A percentile compares a stretch with the other conserved stretches of the same genome.
Evolutionary conservation across 257 asterid species (phyloP).

Genomic region (Verbascum thapsus): DNA sequence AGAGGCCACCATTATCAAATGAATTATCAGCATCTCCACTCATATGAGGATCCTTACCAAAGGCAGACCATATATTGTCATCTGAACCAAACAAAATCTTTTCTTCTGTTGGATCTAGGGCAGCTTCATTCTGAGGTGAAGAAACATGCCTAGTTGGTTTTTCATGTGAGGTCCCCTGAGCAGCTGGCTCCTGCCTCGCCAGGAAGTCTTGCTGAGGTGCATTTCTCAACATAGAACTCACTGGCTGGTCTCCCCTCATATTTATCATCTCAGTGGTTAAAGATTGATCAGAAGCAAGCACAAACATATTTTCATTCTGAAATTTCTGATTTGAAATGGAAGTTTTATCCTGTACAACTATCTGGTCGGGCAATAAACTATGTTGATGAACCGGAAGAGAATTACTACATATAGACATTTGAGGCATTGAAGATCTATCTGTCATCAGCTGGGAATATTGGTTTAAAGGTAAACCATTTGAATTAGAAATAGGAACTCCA

Average conservation of each 20-base stretch:
- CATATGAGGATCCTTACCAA: constrained; percentile 52
- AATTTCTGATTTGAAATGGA: constrained; percentile 49
- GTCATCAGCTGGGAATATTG: constrained; percentile 58
- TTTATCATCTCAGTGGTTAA: constrained; percentile 32
- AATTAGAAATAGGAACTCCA: constrained; percentile 82
- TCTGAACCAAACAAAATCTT: constrained; percentile 88
- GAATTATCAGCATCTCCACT: constrained; percentile 59
- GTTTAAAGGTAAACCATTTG: constrained; percentile 60
- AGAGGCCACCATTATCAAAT: constrained; percentile 50
- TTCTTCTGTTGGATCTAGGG: constrained; percentile 90
- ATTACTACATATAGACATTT: constrained; percentile 46
- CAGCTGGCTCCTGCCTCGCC: constrained; percentile 46
- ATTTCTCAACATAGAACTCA: constrained; percentile 47
- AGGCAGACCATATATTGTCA: constrained; percentile 79
- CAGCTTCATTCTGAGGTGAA: constrained; percentile 54
- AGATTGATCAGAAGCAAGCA: constrained; percentile 50
- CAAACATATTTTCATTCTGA: constrained; percentile 52
- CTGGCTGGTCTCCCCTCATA: constrained; percentile 53
- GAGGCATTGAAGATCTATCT: constrained; percentile 57
- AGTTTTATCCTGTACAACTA: constrained; percentile 43
- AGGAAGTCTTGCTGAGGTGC: constrained; percentile 41
- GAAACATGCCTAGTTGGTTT: constrained; percentile 40
- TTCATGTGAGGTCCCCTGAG: constrained; percentile 45
- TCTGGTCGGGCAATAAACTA: constrained; percentile 48
- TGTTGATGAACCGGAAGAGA: constrained; percentile 50